Evolutionary conservation across 2,329 filamentous ascomycete species (phyloP).

Genomic region (Neonectria neomacrospora): DNA sequence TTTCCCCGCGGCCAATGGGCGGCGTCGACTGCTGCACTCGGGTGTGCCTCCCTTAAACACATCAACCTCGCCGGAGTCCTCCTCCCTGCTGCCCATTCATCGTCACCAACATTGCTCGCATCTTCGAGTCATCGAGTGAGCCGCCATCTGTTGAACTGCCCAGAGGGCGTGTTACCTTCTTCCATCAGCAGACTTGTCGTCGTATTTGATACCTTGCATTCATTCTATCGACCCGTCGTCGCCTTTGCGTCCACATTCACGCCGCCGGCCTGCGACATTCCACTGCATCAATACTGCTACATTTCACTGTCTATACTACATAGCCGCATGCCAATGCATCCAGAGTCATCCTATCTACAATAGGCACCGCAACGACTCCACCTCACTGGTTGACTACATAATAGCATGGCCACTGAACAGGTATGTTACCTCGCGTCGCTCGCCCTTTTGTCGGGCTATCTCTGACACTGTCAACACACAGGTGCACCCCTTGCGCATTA

Average conservation of each 20-base stretch:
- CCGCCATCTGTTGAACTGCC: constrained; percentile 35
- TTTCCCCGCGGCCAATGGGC: constrained; percentile 48
- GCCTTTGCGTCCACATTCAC: constrained; percentile 27
- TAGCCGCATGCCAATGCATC: constrained; percentile 50
- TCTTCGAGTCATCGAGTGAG: constrained; percentile 41
- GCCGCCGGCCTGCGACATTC: constrained; percentile 46
- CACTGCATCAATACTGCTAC: constrained; percentile 26
- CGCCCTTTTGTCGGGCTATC: constrained; percentile 31
- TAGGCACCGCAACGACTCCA: constrained; percentile 37
- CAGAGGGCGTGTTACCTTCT: constrained; percentile 41
- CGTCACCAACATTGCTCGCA: constrained; percentile 41
- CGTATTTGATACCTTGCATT: constrained; percentile 43
- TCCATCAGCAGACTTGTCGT: constrained; percentile 36
- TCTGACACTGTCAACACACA: constrained; percentile 50
- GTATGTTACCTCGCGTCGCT: constrained; percentile 46
- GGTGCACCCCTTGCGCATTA: constrained; percentile 83
- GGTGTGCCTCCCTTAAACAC: constrained; percentile 48
- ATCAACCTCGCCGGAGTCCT: constrained; percentile 41
- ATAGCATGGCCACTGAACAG: constrained; percentile 52
- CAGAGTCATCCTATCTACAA: constrained; percentile 43
- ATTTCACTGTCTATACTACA: constrained; percentile 37
- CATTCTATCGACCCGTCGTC: constrained; percentile 28
- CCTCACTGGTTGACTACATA: constrained; percentile 33
- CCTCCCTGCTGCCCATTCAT: constrained; percentile 39
- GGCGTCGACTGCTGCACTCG: constrained; percentile 29